phyloP scores from a whole-genome alignment of 2,329 filamentous ascomycete species.

The Fusarium metavorans region DNA sequence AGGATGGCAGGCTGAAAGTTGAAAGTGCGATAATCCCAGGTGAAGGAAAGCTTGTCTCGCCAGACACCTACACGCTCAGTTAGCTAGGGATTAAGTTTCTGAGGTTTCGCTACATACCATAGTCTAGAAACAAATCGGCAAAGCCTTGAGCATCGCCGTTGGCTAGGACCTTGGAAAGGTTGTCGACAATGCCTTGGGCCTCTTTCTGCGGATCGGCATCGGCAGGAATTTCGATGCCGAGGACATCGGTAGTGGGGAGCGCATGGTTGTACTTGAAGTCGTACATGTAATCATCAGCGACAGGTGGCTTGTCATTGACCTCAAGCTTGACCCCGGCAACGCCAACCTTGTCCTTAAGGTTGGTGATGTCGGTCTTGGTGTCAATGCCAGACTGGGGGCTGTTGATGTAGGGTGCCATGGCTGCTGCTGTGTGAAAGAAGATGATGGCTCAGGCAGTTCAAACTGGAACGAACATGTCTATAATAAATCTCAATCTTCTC shows the following conservation, averaged over 20 bases:
- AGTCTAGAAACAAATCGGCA: constrained; percentile 4
- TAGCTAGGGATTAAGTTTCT: constrained; percentile 15
- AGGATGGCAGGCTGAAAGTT: constrained; percentile 48
- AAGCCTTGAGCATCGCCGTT: constrained; percentile 3
- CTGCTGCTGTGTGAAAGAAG: constrained; percentile 3
- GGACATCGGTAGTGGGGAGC: constrained; percentile 44
- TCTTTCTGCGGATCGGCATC: constrained; percentile 26
- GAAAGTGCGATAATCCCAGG: constrained; percentile 52
- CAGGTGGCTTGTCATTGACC: constrained; percentile 18
- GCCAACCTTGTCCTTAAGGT: constrained; percentile 4
- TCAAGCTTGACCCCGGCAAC: constrained; percentile 3
- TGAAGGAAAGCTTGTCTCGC: constrained; percentile 52
- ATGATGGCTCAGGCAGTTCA: neutral
- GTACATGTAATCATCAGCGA: constrained; percentile 56
- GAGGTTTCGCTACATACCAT: neutral
- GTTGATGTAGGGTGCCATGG: constrained; percentile 14
- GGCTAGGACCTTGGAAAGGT: constrained; percentile 16
- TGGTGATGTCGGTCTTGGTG: neutral
- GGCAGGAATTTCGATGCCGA: constrained; percentile 46
- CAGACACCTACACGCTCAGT: constrained; percentile 44
- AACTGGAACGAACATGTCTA: neutral
- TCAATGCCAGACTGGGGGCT: constrained; percentile 1
- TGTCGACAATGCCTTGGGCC: constrained; percentile 38
- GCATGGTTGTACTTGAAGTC: constrained; percentile 55
- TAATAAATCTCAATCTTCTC: neutral